Conservation (phyloP, 495 filamentous ascomycete species). For the Aspergillus incahuasiensis region DNA sequence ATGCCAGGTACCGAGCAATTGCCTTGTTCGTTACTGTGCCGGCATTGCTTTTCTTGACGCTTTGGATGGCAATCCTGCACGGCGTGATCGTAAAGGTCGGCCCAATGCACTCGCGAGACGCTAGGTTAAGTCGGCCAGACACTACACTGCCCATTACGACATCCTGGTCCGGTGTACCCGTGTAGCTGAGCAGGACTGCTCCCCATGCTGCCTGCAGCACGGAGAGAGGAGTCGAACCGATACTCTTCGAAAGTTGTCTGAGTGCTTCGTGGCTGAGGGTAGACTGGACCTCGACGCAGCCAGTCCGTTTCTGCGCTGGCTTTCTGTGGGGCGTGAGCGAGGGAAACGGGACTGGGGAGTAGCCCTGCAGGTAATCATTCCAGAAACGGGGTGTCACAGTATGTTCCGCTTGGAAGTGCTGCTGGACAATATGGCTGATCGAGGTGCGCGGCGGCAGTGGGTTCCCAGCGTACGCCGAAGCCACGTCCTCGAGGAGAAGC, state of each 20-base stretch:
- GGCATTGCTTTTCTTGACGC: conserved; percentile 7
- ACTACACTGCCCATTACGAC: conserved; percentile 53
- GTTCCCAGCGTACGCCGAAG: conserved; percentile 25
- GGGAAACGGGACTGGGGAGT: conserved; percentile 26
- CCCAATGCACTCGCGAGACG: conserved; percentile 57
- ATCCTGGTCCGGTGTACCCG: conserved; percentile 32
- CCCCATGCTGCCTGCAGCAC: conserved; percentile 69
- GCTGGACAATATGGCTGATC: conserved; percentile 27
- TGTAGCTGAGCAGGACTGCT: conserved; percentile 46
- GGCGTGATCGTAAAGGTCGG: conserved; percentile 77
- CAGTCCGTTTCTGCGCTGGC: conserved; percentile 10
- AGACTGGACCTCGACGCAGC: conserved; percentile 18
- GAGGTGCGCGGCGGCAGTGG: conserved; percentile 19
- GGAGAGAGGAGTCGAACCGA: conserved; percentile 63
- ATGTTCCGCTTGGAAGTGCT: conserved; percentile 35
- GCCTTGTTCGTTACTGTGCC: conserved; percentile 14
- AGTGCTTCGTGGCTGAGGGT: conserved; percentile 13
- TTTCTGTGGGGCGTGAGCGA: conserved; percentile 15
- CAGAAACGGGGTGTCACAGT: conserved; percentile 55
- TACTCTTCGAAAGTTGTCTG: conserved; percentile 17
- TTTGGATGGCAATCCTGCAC: conserved; percentile 38
- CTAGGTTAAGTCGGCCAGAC: conserved; percentile 61
- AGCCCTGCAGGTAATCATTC: conserved; percentile 42
- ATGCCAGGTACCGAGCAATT: conserved; percentile 17
- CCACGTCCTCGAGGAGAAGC: conserved; percentile 62